Conservation (phyloP, 1,284 basidiomycete genomes). For the Ceratobasidium theobromae region DNA sequence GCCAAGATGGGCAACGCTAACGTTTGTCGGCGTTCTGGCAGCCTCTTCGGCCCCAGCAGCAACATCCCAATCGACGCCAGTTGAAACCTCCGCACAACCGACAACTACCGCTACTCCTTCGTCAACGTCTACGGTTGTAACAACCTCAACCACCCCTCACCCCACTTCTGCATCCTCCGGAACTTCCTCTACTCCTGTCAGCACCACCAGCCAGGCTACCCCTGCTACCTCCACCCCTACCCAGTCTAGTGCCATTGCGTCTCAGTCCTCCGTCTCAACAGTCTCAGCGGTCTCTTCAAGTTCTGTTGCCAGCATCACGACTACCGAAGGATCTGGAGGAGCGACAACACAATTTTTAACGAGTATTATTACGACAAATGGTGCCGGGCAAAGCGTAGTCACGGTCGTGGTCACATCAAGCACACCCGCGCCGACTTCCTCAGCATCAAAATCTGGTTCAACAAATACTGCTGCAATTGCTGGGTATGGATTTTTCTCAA, state of each 20-base stretch:
- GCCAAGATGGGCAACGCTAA: neutral
- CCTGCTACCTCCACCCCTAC: neutral
- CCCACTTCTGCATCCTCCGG: neutral
- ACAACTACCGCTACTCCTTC: neutral
- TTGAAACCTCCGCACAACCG: conserved; percentile 2
- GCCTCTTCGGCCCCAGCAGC: conserved; percentile 16
- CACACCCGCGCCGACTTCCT: conserved; percentile 1
- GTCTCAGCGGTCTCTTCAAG: neutral
- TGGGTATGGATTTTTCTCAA: neutral
- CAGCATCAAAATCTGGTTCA: neutral
- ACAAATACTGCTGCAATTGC: conserved; percentile 12
- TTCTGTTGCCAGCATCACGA: conserved; percentile 1
- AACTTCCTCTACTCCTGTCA: neutral
- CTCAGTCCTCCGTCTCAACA: neutral
- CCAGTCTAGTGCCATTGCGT: neutral
- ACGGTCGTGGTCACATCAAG: conserved; percentile 17
- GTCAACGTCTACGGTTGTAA: neutral
- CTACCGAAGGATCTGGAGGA: neutral
- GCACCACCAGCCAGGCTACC: neutral
- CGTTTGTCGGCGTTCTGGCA: neutral
- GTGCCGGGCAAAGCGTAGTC: conserved; percentile 8
- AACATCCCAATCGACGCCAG: conserved; percentile 1
- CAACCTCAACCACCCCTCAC: neutral
- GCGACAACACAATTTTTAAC: conserved; percentile 7
- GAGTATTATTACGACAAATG: conserved; percentile 10